These are phyloP conservation scores for Fusarium zealandicum DNA, from an alignment of 2,329 filamentous ascomycete species.

Conservation along the genomic window DNA sequence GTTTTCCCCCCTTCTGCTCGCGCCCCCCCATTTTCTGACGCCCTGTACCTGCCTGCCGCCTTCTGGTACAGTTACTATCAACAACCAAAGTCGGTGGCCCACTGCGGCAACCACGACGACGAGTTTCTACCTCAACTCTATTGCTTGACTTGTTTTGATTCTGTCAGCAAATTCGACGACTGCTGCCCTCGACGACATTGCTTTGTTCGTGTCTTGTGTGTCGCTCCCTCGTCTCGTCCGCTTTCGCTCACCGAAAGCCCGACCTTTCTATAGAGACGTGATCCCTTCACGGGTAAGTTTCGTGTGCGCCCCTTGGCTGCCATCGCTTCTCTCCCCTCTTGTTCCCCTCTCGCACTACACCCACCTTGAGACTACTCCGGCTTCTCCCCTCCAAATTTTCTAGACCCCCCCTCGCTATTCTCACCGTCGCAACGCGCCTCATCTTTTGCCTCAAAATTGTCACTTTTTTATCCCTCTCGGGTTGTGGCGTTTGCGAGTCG, in stretches of 20 bases:
- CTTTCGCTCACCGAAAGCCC: constrained; percentile 32
- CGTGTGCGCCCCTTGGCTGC: constrained; percentile 30
- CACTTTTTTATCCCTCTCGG: constrained; percentile 20
- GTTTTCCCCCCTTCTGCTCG: constrained; percentile 32
- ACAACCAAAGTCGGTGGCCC: constrained; percentile 42
- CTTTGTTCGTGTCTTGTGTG: constrained; percentile 11
- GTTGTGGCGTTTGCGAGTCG: constrained; percentile 25
- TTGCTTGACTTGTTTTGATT: constrained; percentile 31
- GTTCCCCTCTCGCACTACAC: constrained; percentile 24
- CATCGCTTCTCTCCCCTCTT: constrained; percentile 26
- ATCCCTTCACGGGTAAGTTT: constrained; percentile 52
- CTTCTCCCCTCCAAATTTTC: constrained; percentile 35
- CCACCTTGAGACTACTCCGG: constrained; percentile 20
- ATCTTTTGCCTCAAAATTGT: constrained; percentile 24
- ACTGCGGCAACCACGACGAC: constrained; percentile 46
- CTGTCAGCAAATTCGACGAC: constrained; percentile 24
- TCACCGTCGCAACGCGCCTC: constrained; percentile 21
- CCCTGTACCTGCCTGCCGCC: constrained; percentile 37
- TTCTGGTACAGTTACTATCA: constrained; percentile 40
- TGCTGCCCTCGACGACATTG: constrained; percentile 16
- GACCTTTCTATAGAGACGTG: constrained; percentile 44
- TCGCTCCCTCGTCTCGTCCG: constrained; percentile 23
- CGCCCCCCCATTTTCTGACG: constrained; percentile 37
- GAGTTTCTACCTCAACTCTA: constrained; percentile 33
- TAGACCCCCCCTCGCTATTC: constrained; percentile 19